phyloP scores from a whole-genome alignment of 1,139 yeast species.

The Zygosaccharomyces sapae region DNA sequence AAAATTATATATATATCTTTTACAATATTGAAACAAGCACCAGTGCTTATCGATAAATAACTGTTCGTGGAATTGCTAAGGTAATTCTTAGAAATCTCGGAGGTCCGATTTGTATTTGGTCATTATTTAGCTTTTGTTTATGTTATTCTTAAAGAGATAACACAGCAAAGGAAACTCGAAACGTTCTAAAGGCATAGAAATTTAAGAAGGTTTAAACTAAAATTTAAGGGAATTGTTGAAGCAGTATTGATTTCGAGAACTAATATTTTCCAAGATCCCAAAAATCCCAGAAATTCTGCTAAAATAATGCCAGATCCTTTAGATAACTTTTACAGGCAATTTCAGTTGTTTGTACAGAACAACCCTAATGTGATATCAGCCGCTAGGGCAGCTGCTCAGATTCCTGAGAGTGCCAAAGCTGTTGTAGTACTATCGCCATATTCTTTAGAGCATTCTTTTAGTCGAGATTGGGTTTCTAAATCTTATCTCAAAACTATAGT shows the following conservation, averaged over 20 bases:
- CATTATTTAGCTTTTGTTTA: constrained; percentile 5
- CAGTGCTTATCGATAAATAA: neutral
- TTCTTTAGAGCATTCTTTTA: constrained; percentile 64
- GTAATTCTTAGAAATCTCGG: neutral
- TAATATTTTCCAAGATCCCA: neutral
- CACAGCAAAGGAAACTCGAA: constrained; percentile 6
- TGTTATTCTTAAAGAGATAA: constrained; percentile 8
- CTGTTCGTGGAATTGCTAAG: neutral
- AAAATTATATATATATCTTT: neutral
- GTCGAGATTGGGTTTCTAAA: constrained; percentile 73
- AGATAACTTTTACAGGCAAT: constrained; percentile 42
- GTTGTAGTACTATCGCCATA: constrained; percentile 55
- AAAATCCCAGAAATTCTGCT: neutral
- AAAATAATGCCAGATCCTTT: constrained; percentile 31
- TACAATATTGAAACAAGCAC: neutral
- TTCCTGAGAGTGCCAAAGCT: constrained; percentile 47
- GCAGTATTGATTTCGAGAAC: no score
- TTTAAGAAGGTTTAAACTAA: constrained; percentile 1
- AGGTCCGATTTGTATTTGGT: constrained; percentile 2
- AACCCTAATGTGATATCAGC: constrained; percentile 53
- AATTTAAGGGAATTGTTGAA: constrained; percentile 1
- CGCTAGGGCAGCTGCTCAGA: constrained; percentile 43
- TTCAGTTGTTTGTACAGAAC: constrained; percentile 47
- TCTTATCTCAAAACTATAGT: constrained; percentile 66
- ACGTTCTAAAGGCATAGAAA: constrained; percentile 1